phyloP scores from a whole-genome alignment of 345 rosid species.

The Euphorbia peplus region DNA sequence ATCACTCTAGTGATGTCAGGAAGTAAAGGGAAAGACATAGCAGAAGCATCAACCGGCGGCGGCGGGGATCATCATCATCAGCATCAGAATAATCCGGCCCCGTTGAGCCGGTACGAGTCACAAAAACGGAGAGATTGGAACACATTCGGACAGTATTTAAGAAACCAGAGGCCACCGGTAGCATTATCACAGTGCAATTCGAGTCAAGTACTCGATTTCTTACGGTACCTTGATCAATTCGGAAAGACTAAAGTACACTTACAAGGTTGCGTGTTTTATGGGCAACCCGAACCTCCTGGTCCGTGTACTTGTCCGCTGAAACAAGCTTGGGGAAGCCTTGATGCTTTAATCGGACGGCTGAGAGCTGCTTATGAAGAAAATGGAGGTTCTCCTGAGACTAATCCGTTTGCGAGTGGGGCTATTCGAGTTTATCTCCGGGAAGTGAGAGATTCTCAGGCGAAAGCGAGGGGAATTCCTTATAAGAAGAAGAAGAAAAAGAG shows the following conservation, averaged over 20 bases:
- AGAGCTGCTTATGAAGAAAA: slow-evolving; percentile 86
- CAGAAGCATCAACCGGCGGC: slow-evolving; percentile 43
- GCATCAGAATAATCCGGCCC: slow-evolving; percentile 35
- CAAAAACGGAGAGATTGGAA: slow-evolving; percentile 91
- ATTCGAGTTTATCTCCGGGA: slow-evolving; percentile 69
- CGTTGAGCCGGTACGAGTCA: slow-evolving; percentile 74
- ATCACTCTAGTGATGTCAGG: slow-evolving; percentile 16
- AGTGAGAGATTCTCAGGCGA: slow-evolving; percentile 81
- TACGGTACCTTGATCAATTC: slow-evolving; percentile 74
- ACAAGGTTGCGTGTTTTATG: slow-evolving; percentile 72
- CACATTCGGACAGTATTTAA: slow-evolving; percentile 79
- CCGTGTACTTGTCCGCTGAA: slow-evolving; percentile 76
- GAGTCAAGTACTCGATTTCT: slow-evolving; percentile 73
- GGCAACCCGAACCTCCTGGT: slow-evolving; percentile 78
- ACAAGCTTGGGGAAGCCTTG: slow-evolving; percentile 95
- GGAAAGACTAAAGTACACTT: slow-evolving; percentile 89
- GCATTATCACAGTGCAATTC: slow-evolving; percentile 59
- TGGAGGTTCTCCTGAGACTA: slow-evolving; percentile 74
- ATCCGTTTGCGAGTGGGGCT: slow-evolving; percentile 75
- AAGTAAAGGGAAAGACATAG: slow-evolving; percentile 65
- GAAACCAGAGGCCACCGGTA: slow-evolving; percentile 84
- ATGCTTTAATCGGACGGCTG: slow-evolving; percentile 84
- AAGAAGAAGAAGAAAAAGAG: slow-evolving; percentile 87
- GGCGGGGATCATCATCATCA: not conserved
- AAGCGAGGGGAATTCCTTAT: slow-evolving; percentile 83